Evolutionary conservation across 441 rosid species (phyloP).

Genomic region (Erysimum pusillum): DNA sequence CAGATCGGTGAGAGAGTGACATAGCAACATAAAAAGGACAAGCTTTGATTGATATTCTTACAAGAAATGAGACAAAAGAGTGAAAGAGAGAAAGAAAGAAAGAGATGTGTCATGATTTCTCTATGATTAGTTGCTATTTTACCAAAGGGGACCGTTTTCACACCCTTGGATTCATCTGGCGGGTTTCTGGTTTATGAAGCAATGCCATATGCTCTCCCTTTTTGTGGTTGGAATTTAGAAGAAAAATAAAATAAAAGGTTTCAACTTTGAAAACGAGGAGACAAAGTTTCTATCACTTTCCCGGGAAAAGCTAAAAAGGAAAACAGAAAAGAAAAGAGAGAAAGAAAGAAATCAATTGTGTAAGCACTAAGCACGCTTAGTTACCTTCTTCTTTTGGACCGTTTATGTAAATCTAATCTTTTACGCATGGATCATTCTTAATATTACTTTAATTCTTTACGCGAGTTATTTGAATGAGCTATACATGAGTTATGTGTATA

Average conservation of each 20-base stretch:
- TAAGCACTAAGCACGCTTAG: constrained; percentile 38
- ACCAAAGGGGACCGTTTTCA: constrained; percentile 43
- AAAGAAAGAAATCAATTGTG: constrained; percentile 5
- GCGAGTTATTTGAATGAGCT: not conserved
- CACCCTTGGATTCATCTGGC: constrained; percentile 32
- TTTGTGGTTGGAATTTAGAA: constrained; percentile 3
- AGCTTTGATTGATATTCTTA: constrained; percentile 42
- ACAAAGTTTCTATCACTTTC: constrained; percentile 46
- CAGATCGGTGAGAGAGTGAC: constrained; percentile 50
- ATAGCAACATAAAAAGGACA: constrained; percentile 40
- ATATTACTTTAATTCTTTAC: not conserved
- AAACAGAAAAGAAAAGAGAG: not conserved
- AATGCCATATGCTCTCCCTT: constrained; percentile 4
- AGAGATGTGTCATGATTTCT: constrained; percentile 59
- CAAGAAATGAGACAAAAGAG: constrained; percentile 58
- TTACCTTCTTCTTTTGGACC: constrained; percentile 26
- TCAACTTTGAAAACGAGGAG: constrained; percentile 18
- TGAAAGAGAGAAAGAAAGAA: constrained; percentile 35
- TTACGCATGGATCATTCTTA: not conserved
- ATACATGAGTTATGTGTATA: not conserved
- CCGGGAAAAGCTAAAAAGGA: constrained; percentile 26
- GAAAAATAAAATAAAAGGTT: constrained; percentile 11
- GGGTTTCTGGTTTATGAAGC: constrained; percentile 22
- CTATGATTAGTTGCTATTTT: constrained; percentile 68
- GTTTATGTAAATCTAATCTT: constrained; percentile 12